Conservation (phyloP, 2,329 filamentous ascomycete genomes). For the Fusarium sp. region DNA sequence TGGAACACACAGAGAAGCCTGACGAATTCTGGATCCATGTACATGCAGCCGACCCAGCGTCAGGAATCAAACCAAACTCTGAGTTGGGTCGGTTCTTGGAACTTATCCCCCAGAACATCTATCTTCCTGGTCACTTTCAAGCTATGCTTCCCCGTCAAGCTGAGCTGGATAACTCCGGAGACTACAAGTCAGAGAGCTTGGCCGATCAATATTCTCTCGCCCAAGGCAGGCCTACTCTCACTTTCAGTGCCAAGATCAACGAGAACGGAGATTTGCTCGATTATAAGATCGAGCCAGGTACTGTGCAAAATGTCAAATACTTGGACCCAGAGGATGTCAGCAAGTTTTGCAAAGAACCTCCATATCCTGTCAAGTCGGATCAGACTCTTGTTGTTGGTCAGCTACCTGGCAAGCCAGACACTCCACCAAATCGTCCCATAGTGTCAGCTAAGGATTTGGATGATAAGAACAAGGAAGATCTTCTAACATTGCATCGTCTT, state of each 20-base stretch:
- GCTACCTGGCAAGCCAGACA: slow-evolving; percentile 23
- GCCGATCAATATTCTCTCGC: slow-evolving; percentile 67
- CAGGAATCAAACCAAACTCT: slow-evolving; percentile 70
- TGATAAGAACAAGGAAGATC: slow-evolving; percentile 55
- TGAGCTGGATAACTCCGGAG: slow-evolving; percentile 44
- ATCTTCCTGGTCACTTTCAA: slow-evolving; percentile 67
- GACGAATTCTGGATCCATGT: slow-evolving; percentile 79
- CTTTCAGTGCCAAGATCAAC: slow-evolving; percentile 70
- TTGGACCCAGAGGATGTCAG: slow-evolving; percentile 65
- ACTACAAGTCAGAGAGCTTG: slow-evolving; percentile 52
- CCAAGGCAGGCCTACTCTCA: slow-evolving; percentile 63
- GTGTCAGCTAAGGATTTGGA: slow-evolving; percentile 56
- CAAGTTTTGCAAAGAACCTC: slow-evolving; percentile 54
- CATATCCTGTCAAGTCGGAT: slow-evolving; percentile 33
- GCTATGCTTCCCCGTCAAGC: slow-evolving; percentile 65
- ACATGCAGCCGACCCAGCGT: slow-evolving; percentile 82
- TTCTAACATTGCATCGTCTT: slow-evolving; percentile 61
- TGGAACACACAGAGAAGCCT: slow-evolving; percentile 66
- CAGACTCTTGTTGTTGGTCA: slow-evolving; percentile 48
- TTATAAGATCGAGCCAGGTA: slow-evolving; percentile 64
- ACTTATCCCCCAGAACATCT: slow-evolving; percentile 68
- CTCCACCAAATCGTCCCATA: slow-evolving; percentile 56
- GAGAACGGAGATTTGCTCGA: slow-evolving; percentile 64
- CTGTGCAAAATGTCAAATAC: slow-evolving; percentile 65
- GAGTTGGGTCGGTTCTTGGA: slow-evolving; percentile 70